A percentile compares a stretch with the other conserved stretches of the same genome.
Conservation (phyloP, 1,139 yeast species). For the Candida labiduridarum region DNA sequence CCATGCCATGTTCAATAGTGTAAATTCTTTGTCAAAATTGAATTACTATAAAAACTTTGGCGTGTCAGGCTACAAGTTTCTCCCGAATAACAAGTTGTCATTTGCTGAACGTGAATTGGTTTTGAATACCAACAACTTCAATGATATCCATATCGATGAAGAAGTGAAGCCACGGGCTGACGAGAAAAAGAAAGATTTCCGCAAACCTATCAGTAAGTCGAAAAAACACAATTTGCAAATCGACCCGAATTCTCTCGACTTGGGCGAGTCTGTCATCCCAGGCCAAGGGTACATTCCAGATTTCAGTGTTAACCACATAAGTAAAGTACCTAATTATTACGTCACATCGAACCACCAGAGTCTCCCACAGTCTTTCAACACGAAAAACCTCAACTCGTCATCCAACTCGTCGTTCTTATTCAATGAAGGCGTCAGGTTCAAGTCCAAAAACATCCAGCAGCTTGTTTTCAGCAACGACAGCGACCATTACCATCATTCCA, state of each 20-base stretch:
- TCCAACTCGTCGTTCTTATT: constrained; percentile 28
- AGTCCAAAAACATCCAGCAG: constrained; percentile 39
- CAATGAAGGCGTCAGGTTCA: constrained; percentile 23
- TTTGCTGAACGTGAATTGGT: constrained; percentile 35
- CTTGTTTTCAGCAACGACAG: constrained; percentile 39
- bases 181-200: constrained; percentile 16
- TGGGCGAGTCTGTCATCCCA: constrained; percentile 44
- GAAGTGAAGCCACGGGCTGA: constrained; percentile 7
- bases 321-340: constrained; percentile 49
- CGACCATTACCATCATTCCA: constrained; percentile 37
- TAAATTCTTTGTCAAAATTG: constrained; percentile 37
- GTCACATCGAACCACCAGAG: constrained; percentile 31
- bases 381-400: constrained; percentile 21
- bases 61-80: constrained; percentile 22
- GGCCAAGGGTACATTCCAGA: constrained; percentile 52
- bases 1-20: constrained; percentile 40
- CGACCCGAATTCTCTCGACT: constrained; percentile 45
- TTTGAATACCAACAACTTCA: constrained; percentile 30
- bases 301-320: constrained; percentile 42
- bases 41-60: constrained; percentile 35
- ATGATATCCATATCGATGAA: constrained; percentile 25
- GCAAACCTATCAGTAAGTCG: constrained; percentile 34
- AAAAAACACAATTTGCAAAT: constrained; percentile 35
- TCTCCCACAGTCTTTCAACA: constrained; percentile 18
- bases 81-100: constrained; percentile 33